Evolutionary conservation across 257 asterid species (phyloP).

Genomic region (Lavandula angustifolia): DNA sequence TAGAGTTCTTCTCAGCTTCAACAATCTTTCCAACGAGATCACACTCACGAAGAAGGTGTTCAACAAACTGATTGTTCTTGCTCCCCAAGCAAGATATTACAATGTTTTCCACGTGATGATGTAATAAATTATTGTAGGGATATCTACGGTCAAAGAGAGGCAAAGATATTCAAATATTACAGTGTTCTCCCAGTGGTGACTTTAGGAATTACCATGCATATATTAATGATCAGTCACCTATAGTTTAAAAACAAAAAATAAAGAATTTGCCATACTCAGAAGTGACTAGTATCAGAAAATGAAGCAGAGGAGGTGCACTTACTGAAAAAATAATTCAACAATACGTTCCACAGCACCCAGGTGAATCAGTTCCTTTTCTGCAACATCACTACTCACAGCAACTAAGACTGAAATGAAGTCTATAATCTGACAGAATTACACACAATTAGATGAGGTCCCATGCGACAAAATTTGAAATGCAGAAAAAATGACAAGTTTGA

Average conservation of each 20-base stretch:
- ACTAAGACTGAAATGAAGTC: slow-evolving; percentile 90
- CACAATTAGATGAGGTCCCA: slow-evolving; percentile 33
- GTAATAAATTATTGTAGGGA: slow-evolving; percentile 85
- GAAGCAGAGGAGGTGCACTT: slow-evolving; percentile 39
- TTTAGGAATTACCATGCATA: slow-evolving; percentile 64
- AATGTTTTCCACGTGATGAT: slow-evolving; percentile 74
- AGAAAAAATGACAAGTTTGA: not conserved
- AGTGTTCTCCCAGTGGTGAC: slow-evolving; percentile 58
- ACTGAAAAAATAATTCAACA: slow-evolving; percentile 74
- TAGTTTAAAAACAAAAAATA: not conserved
- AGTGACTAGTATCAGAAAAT: slow-evolving; percentile 14
- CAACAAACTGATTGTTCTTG: slow-evolving; percentile 62
- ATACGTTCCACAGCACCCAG: slow-evolving; percentile 74
- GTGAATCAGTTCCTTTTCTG: slow-evolving; percentile 78
- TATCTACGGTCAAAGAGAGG: slow-evolving; percentile 44
- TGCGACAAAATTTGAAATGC: too few relatives aligned
- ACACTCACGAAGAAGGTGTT: slow-evolving; percentile 73
- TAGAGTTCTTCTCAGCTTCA: slow-evolving; percentile 63
- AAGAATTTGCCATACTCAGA: slow-evolving; percentile 20
- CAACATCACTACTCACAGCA: slow-evolving; percentile 72
- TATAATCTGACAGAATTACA: slow-evolving; percentile 58
- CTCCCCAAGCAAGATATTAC: slow-evolving; percentile 73
- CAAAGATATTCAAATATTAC: slow-evolving; percentile 24
- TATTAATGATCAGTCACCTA: slow-evolving; percentile 39
- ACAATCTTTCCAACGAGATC: slow-evolving; percentile 69